phyloP scores from a whole-genome alignment of 768 basidiomycete species.

The Trametes cinnabarina region DNA sequence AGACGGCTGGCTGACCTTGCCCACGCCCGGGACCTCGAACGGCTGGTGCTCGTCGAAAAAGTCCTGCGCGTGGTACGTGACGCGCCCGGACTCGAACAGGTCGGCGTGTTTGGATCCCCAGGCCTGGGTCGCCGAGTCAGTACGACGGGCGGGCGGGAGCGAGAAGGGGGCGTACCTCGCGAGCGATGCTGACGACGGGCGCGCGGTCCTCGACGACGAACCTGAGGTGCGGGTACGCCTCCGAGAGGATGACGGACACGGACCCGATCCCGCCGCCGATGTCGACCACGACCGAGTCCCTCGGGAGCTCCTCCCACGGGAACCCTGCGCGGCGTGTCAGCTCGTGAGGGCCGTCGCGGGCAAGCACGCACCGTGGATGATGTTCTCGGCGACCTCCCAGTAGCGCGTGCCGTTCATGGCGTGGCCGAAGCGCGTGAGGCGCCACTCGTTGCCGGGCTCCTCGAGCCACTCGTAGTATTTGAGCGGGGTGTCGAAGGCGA shows the following conservation, averaged over 20 bases:
- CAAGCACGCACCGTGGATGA: constrained; percentile 8
- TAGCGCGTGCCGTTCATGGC: constrained; percentile 67
- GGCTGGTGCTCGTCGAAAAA: constrained; percentile 12
- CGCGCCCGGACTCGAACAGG: constrained; percentile 12
- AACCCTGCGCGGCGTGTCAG: constrained; percentile 9
- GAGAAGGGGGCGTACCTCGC: constrained; percentile 13
- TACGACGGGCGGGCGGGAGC: background rate
- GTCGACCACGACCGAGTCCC: constrained; percentile 17
- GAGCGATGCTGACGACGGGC: constrained; percentile 37
- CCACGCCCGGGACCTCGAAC: constrained; percentile 10
- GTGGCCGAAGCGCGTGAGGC: constrained; percentile 64
- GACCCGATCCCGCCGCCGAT: constrained; percentile 23
- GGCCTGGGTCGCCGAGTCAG: background rate
- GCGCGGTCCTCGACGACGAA: constrained; percentile 21
- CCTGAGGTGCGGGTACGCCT: constrained; percentile 16
- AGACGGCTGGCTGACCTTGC: constrained; percentile 1
- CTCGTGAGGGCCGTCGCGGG: background rate
- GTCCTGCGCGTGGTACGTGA: constrained; percentile 11
- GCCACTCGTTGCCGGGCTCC: constrained; percentile 41
- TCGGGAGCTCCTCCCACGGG: constrained; percentile 17
- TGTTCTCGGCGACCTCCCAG: constrained; percentile 47
- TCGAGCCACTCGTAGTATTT: constrained; percentile 73
- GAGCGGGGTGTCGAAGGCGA: constrained; percentile 51
- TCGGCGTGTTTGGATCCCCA: constrained; percentile 13
- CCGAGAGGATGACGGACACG: constrained; percentile 16